These are phyloP conservation scores for Ceraceosorus bombacis DNA, from an alignment of 1,284 basidiomycete species.

Conservation along the genomic window DNA sequence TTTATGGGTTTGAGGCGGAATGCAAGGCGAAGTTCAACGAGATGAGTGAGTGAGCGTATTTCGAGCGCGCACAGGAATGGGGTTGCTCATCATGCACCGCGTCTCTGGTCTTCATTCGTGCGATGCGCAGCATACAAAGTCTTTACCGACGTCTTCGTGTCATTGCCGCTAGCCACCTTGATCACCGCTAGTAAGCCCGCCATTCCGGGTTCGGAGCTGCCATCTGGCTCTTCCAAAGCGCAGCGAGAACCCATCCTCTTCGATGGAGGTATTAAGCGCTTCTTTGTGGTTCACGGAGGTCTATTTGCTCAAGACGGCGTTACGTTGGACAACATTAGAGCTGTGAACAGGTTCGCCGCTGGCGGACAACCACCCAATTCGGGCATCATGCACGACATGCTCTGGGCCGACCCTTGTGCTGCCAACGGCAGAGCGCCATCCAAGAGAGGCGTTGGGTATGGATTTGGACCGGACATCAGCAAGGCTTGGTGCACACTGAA, in stretches of 20 bases:
- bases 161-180: conserved; percentile 72
- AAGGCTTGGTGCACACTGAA: conserved; percentile 77
- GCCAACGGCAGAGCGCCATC: conserved; percentile 84
- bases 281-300: conserved; percentile 85
- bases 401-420: conserved; percentile 80
- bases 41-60: conserved; percentile 11
- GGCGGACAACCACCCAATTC: conserved; percentile 87
- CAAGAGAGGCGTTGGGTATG: conserved; percentile 91
- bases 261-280: conserved; percentile 73
- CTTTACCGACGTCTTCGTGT: conserved; percentile 40
- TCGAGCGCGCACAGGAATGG: too few species aligned
- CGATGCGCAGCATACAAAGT: conserved; percentile 33
- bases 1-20: conserved; percentile 81
- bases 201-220: conserved; percentile 30
- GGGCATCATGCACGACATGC: conserved; percentile 75
- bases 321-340: conserved; percentile 80
- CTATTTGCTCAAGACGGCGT: conserved; percentile 91
- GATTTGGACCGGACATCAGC: conserved; percentile 68
- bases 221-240: conserved; percentile 26
- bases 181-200: conserved; percentile 66
- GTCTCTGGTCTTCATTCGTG: too few species aligned
- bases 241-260: conserved; percentile 60
- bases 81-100: too few species aligned
- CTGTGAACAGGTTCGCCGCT: conserved; percentile 65
- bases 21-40: conserved; percentile 58